Base-by-base conservation (phyloP, 441 rosid genomes). In the Jatropha multifida region DNA sequence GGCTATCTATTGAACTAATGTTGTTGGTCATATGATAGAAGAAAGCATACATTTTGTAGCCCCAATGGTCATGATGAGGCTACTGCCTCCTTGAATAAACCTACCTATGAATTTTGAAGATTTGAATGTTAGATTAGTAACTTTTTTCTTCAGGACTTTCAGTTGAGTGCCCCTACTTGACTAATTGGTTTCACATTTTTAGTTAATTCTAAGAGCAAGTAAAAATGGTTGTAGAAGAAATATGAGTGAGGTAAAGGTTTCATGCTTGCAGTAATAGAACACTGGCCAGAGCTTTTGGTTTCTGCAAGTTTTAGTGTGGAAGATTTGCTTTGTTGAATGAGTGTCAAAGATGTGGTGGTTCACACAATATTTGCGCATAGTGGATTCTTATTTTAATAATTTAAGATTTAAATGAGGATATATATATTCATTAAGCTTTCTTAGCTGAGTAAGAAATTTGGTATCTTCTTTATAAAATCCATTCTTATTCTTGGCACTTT, bases 21-120 rank as follows among this genome's bases (percentile, higher is more conserved):
- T 32, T 32, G 13, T 15, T 67, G 71, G 56, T 26, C 3, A 12
- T 67, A 13, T 46, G 10, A 40, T 6, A 17, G 20, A 37, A 38
- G 58, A 14, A n/a, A 66, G 10, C 17, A 42, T 13, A 13, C 5
- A 11, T 60, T 2, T 3, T 2, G 71, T 67, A 13, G 20, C 58
- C 7, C 18, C 0, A 20, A 54, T 69, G 49, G 64, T 10, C 46
- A 12, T 15, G n/a, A 18, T 38, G 17, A 14, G 44, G 20, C 7
- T 58, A 72, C 41, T 48, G 15, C 27, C 8, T 20, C 42, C 52
- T 27, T 61, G 60, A 73, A 2, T 62, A 18, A n/a, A 26, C 69
- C 41, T n/a, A 48, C 38, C n/a, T 48, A 37, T 73, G 62, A 73
- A 52, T 37, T 56, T 76, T 3, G 71, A 15, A 38, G 52, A 51